These are phyloP conservation scores for Acanthamoeba divionensis DNA, from an alignment of 208 protist genomes.

Conservation along the genomic window DNA sequence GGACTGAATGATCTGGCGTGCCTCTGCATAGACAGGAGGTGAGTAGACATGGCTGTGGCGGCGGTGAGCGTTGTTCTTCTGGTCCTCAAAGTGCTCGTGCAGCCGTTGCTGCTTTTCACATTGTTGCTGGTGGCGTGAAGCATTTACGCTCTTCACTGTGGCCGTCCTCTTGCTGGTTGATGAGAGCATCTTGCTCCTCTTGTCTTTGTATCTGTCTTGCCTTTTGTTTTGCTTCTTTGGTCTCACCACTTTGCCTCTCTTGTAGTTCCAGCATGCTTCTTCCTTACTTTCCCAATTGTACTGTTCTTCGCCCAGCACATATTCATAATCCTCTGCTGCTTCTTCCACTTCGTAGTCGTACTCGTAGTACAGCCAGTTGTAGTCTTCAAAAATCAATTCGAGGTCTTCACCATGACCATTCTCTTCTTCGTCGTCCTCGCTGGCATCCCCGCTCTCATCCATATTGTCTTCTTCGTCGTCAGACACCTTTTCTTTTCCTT, in stretches of 20 bases:
- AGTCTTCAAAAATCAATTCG: neutral
- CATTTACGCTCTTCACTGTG: neutral
- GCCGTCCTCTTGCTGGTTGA: neutral
- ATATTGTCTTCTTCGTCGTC: constrained; percentile 14
- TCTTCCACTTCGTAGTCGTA: neutral
- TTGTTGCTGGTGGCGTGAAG: neutral
- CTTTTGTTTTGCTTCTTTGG: neutral
- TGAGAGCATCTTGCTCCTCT: neutral
- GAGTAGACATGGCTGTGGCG: too few relatives aligned
- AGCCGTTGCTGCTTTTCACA: neutral
- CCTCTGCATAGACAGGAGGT: too few relatives aligned
- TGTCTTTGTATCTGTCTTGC: neutral
- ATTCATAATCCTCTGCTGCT: neutral
- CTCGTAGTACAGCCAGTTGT: neutral
- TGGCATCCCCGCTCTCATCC: neutral
- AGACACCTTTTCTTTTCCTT: constrained; percentile 33
- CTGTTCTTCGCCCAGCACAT: neutral
- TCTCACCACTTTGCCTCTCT: neutral
- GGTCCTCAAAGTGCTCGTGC: neutral
- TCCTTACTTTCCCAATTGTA: neutral
- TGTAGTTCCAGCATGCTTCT: neutral
- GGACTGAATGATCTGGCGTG: neutral
- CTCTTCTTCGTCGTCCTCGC: neutral
- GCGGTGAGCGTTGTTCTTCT: neutral
- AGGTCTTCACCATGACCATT: neutral